A percentile compares a stretch with the other conserved stretches of the same genome.
Conservation (phyloP, 108 stramenopile genomes). For the Skeletonema marinoi region DNA sequence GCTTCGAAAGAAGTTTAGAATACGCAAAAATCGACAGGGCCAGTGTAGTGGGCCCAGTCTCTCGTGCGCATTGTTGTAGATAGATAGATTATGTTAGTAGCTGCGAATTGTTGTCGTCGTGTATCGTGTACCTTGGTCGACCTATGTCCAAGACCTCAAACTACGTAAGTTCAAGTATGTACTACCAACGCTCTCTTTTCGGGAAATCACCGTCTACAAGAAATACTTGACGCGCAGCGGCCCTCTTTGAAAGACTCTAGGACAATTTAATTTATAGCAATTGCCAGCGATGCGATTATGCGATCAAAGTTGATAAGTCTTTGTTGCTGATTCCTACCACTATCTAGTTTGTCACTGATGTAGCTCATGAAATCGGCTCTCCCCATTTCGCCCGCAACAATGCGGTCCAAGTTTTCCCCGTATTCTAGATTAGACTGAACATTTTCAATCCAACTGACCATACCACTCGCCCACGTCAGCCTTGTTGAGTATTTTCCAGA, state of each 20-base stretch:
- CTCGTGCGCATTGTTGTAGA: no score
- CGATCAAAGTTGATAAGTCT: conserved; percentile 14
- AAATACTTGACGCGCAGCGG: no score
- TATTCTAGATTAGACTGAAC: conserved; percentile 19
- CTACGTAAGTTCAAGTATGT: no score
- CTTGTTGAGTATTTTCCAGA: conserved; percentile 23
- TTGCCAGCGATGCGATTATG: not conserved
- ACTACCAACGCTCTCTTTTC: no score
- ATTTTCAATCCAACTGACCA: conserved; percentile 43
- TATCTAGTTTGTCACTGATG: conserved; percentile 11
- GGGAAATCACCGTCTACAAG: no score
- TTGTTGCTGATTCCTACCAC: conserved; percentile 13
- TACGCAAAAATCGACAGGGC: no score
- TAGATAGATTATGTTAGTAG: no score
- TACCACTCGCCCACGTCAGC: conserved; percentile 48
- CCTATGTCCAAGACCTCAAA: no score
- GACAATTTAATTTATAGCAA: not conserved
- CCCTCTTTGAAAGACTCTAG: not conserved
- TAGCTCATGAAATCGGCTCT: conserved; percentile 8
- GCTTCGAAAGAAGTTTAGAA: not conserved
- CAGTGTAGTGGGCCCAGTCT: no score
- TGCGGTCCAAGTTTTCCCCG: conserved; percentile 15
- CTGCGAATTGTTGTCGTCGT: no score
- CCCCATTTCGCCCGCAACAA: conserved; percentile 1
- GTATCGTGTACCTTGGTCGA: no score